Conservation (phyloP, 495 filamentous ascomycete genomes). For the Letharia lupina region DNA sequence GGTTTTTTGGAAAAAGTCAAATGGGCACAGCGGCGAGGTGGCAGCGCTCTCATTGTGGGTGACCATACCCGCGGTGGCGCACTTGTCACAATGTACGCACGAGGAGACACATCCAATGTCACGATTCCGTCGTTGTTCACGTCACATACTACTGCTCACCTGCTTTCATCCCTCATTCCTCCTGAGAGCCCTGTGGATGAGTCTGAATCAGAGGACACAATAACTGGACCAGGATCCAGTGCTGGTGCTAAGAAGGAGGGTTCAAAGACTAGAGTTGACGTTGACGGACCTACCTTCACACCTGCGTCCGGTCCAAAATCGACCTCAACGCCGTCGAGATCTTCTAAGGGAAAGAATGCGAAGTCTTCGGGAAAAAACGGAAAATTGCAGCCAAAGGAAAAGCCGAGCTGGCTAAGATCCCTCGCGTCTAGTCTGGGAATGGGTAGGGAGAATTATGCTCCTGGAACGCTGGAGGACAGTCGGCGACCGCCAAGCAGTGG, state of each 20-base stretch:
- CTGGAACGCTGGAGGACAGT: slow-evolving; percentile 42
- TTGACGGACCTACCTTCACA: slow-evolving; percentile 20
- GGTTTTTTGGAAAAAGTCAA: slow-evolving; percentile 96
- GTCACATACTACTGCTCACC: slow-evolving; percentile 85
- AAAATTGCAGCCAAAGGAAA: slow-evolving; percentile 21
- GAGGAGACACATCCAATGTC: slow-evolving; percentile 88
- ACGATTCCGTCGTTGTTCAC: slow-evolving; percentile 93
- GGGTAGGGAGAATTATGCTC: slow-evolving; percentile 28
- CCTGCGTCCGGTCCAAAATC: slow-evolving; percentile 21
- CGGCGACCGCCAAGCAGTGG: slow-evolving; percentile 73
- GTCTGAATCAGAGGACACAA: slow-evolving; percentile 19
- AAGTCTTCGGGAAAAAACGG: slow-evolving; percentile 1
- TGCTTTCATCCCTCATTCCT: slow-evolving; percentile 83
- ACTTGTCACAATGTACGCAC: slow-evolving; percentile 93
- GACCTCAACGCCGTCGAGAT: slow-evolving; percentile 26
- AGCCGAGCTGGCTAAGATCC: slow-evolving; percentile 48
- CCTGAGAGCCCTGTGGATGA: slow-evolving; percentile 52
- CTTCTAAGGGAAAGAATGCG: slow-evolving; percentile 23
- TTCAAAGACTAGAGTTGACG: neutral
- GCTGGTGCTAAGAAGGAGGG: slow-evolving; percentile 6
- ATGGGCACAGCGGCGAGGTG: slow-evolving; percentile 89
- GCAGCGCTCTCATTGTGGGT: slow-evolving; percentile 82
- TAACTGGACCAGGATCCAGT: neutral
- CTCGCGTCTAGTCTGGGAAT: slow-evolving; percentile 48
- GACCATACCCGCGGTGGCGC: slow-evolving; percentile 80